Evolutionary conservation across 2,329 filamentous ascomycete species (phyloP), one percentile per base, ranked within the genome.

Genomic region (Stagonosporopsis chrysanthemi): DNA sequence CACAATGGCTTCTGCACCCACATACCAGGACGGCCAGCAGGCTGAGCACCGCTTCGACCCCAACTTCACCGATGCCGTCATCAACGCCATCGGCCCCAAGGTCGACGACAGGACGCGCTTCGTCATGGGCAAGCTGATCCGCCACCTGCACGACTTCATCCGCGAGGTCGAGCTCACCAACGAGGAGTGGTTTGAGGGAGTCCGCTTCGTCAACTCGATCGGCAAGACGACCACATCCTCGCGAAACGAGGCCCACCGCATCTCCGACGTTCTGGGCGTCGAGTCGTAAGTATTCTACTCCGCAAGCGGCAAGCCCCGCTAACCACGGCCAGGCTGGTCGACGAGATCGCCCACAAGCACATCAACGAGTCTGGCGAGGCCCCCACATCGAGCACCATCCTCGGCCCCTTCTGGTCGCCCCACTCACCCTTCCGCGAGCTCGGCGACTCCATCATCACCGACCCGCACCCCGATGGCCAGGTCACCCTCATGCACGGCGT

Each of bases 331-430:
- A 87, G 85, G 9, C 81, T 88, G 50, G 85, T 88, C 57, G 87
- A 88, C 54, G 87, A 90, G 68, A 88, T 88, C 65, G 84, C 85
- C 62, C 84, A 88, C 80, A 85, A 83, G 73, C 80, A 86, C 73
- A 79, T 87, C 70, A 85, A 86, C 63, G 85, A 89, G 56, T 82
- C 83, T 54, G 81, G 82, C 70, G 78, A 85, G 60, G 80, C 83
- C 58, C 88, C 89, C 43, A 91, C 89, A n/a, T 90, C 88, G 3
- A 89, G 88, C 60, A 84, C 88, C 57, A 92, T 92, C 70, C 86
- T 92, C 58, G 89, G 89, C 2, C 89, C 89, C 63, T 91, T 92
- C 83, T 92, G 89, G 88, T 88, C 86, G 11, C 88, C 89, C 67
- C 83, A 90, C 67, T 87, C 89, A 1, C 89, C 89, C 29, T 90